Evolutionary conservation across 371 early-diverging fungal genomes (phyloP).

Genomic region (Coemansia sp.): DNA sequence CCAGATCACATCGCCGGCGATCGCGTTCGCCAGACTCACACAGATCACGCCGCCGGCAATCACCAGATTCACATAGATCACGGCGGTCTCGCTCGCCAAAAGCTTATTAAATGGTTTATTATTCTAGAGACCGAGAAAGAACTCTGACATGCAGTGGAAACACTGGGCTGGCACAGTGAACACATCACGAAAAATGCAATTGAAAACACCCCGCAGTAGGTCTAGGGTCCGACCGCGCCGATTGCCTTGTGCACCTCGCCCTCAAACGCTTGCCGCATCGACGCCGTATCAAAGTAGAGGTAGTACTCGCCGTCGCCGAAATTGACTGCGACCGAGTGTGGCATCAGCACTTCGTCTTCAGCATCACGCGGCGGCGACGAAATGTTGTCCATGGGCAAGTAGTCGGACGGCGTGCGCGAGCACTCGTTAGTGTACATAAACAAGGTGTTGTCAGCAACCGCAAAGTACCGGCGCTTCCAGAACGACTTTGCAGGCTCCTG

Average conservation of each 20-base stretch:
- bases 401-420: conserved; percentile 35
- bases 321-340: conserved; percentile 30
- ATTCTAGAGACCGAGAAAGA: background rate
- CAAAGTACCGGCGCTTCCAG: conserved; percentile 50
- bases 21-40: conserved; percentile 4
- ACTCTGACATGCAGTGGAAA: background rate
- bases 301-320: conserved; percentile 41
- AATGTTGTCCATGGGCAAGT: conserved; percentile 10
- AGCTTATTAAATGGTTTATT: background rate
- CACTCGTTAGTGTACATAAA: conserved; percentile 46
- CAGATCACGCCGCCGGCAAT: background rate
- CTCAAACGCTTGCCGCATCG: conserved; percentile 29
- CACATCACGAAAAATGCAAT: background rate
- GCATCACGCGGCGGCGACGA: conserved; percentile 29
- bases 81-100: conserved; percentile 17
- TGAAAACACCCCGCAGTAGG: background rate
- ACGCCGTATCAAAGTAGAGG: conserved; percentile 36
- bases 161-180: background rate
- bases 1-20: conserved; percentile 6
- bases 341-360: conserved; percentile 43
- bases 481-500: conserved; percentile 36
- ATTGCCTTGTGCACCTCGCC: conserved; percentile 21
- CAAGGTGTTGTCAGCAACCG: conserved; percentile 25
- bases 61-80: background rate
- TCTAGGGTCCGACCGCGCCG: conserved; percentile 5